Evolutionary conservation across 1,139 yeast genomes (phyloP).

Genomic region (Scheffersomyces titani): DNA sequence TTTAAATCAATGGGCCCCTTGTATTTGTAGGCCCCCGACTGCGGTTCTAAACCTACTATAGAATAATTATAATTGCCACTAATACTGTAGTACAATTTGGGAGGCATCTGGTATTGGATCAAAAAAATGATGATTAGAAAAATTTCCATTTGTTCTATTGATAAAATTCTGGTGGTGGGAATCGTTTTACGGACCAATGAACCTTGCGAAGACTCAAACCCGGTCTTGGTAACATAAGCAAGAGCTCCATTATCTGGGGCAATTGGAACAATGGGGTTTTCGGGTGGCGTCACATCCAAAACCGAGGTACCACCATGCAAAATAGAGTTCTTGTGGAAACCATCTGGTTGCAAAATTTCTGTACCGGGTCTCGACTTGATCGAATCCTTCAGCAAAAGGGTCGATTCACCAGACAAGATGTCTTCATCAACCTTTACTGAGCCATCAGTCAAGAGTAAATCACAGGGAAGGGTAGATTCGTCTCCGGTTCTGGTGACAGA

Average conservation of each 20-base stretch:
- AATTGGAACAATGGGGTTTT: slow-evolving; percentile 45
- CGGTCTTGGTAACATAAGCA: slow-evolving; percentile 92
- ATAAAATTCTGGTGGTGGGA: no score
- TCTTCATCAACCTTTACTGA: slow-evolving; percentile 95
- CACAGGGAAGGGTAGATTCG: slow-evolving; percentile 96
- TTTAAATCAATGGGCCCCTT: no score
- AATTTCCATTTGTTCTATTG: no score
- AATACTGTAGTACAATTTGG: no score
- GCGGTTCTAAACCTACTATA: no score
- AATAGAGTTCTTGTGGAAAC: slow-evolving; percentile 84
- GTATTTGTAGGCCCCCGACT: no score
- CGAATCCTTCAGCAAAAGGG: slow-evolving; percentile 93
- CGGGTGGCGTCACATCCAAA: slow-evolving; percentile 81
- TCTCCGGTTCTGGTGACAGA: slow-evolving; percentile 87
- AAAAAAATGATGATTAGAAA: no score
- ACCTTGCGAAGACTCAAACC: slow-evolving; percentile 98
- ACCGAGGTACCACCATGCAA: slow-evolving; percentile 97
- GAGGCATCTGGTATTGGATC: no score
- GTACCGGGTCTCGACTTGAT: slow-evolving; percentile 76
- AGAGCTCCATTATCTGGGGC: slow-evolving; percentile 94
- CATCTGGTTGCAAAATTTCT: slow-evolving; percentile 71
- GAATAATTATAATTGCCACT: no score
- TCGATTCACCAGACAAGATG: slow-evolving; percentile 97
- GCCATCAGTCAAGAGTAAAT: slow-evolving; percentile 80
- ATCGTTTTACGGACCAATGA: slow-evolving; percentile 97